These are phyloP conservation scores for Aurantiochytrium sp. DNA, from an alignment of 108 stramenopile species.

Conservation along the genomic window DNA sequence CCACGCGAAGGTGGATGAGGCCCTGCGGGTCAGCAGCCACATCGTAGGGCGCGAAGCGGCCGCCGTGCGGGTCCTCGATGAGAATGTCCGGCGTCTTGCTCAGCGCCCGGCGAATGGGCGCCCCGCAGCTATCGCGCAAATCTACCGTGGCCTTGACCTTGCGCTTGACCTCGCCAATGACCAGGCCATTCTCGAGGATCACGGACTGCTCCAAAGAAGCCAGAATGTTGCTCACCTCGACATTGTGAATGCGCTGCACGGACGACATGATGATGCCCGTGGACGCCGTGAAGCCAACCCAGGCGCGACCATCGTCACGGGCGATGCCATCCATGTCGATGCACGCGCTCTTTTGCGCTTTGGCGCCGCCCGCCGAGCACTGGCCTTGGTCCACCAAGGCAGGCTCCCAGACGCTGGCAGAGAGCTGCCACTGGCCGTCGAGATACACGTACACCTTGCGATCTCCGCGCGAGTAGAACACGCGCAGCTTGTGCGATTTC, in stretches of 20 bases:
- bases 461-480: neutral
- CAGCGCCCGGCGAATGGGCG: neutral
- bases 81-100: neutral
- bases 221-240: neutral
- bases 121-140: neutral
- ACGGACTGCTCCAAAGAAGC: neutral
- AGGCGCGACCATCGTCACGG: neutral
- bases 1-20: neutral
- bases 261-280: neutral
- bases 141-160: neutral
- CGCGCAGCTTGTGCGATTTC: neutral
- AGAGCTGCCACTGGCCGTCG: neutral
- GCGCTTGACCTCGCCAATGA: neutral
- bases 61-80: neutral
- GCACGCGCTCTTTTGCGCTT: neutral
- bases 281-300: constrained; percentile 14
- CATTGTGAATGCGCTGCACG: neutral
- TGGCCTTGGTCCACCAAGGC: neutral
- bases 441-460: constrained; percentile 6
- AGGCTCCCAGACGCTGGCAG: constrained; percentile 1
- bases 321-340: neutral
- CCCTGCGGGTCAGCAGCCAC: neutral
- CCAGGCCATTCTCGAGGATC: neutral
- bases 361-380: neutral
- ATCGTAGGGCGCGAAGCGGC: neutral